A percentile compares a stretch with the other conserved stretches of the same genome.
These are phyloP conservation scores for Chlamydomonas incerta DNA, from an alignment of 139 green algal species.

Conservation along the genomic window DNA sequence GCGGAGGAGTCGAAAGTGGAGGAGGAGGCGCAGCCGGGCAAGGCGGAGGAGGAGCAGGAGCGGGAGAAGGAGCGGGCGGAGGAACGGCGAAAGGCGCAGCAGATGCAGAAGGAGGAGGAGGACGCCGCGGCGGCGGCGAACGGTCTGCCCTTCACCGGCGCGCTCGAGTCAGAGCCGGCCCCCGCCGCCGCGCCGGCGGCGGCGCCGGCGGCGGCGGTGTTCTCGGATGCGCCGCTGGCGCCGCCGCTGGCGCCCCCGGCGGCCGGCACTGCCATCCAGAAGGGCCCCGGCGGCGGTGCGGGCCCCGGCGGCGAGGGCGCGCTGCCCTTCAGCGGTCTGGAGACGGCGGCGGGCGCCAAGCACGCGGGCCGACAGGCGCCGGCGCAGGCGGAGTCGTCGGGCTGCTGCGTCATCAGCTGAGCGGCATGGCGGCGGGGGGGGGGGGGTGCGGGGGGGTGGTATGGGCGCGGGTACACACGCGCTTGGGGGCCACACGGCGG, in stretches of 20 bases:
- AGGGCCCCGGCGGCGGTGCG: neutral
- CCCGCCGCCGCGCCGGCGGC: neutral
- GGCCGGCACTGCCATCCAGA: neutral
- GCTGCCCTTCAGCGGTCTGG: neutral
- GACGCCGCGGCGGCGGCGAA: neutral
- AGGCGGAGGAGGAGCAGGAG: neutral
- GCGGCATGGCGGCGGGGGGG: too few species aligned
- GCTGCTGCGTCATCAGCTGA: conserved; percentile 15
- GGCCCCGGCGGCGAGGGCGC: neutral
- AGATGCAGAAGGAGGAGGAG: neutral
- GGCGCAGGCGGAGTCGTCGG: neutral
- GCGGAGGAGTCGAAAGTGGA: neutral
- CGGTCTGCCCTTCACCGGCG: neutral
- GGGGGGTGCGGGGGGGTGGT: too few species aligned
- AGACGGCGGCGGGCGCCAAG: conserved; percentile 29
- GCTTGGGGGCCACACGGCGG: too few species aligned
- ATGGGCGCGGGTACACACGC: too few species aligned
- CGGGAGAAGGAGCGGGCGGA: too few species aligned
- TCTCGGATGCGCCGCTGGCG: neutral
- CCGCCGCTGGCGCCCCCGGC: neutral
- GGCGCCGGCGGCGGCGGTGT: neutral
- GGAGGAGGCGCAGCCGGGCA: too few species aligned
- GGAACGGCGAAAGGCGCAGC: too few species aligned
- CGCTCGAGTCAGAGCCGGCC: neutral
- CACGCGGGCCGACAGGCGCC: neutral